phyloP scores from a whole-genome alignment of 2,329 filamentous ascomycete genomes.

The Chalara sp. region DNA sequence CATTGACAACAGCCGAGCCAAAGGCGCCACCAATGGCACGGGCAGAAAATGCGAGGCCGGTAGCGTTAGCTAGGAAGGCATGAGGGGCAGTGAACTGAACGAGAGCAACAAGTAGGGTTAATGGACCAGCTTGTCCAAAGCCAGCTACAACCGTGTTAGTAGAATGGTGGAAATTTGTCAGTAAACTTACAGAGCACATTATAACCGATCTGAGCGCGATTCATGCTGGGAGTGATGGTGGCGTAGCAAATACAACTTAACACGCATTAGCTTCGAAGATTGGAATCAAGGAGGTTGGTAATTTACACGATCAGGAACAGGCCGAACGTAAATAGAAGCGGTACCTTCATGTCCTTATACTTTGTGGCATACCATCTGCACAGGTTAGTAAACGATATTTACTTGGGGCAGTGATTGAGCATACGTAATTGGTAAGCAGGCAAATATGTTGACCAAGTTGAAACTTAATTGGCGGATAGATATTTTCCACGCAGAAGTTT shows the following conservation, averaged over 20 bases:
- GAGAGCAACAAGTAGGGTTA: constrained; percentile 42
- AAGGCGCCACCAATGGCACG: constrained; percentile 47
- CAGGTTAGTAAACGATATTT: background rate
- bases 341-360: constrained; percentile 41
- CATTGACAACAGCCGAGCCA: constrained; percentile 43
- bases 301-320: constrained; percentile 41
- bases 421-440: constrained; percentile 35
- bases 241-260: constrained; percentile 35
- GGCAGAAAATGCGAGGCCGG: constrained; percentile 45
- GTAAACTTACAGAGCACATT: constrained; percentile 31
- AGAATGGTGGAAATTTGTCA: background rate
- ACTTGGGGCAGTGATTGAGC: background rate
- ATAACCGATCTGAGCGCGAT: constrained; percentile 38
- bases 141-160: constrained; percentile 25
- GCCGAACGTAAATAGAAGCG: constrained; percentile 38
- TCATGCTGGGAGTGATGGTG: constrained; percentile 36
- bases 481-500: constrained; percentile 39
- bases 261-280: background rate
- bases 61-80: constrained; percentile 44
- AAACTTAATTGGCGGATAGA: constrained; percentile 41
- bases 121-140: constrained; percentile 42
- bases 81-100: constrained; percentile 48
- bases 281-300: no score
- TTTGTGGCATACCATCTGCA: constrained; percentile 36
- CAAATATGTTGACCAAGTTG: constrained; percentile 32